Evolutionary conservation across 495 filamentous ascomycete species (phyloP).

Genomic region (Parathielavia appendiculata): DNA sequence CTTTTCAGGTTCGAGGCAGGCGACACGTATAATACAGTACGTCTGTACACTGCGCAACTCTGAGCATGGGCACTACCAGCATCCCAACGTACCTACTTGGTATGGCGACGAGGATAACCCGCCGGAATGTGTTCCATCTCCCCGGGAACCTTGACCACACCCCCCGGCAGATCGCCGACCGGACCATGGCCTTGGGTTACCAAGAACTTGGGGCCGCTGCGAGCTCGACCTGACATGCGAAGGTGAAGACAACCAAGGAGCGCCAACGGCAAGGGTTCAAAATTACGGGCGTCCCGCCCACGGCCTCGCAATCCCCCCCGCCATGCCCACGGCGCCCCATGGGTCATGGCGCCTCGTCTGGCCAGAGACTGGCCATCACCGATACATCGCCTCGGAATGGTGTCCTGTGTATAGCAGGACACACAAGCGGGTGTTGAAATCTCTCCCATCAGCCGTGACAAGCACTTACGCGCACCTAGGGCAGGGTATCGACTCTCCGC

Average conservation of each 20-base stretch:
- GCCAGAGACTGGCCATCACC: conserved; percentile 19
- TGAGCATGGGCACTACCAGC: too few relatives aligned
- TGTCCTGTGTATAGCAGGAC: conserved; percentile 24
- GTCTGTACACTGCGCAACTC: too few relatives aligned
- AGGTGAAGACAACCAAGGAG: background rate
- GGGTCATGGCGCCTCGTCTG: background rate
- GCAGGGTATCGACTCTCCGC: conserved; percentile 14
- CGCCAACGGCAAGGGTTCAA: background rate
- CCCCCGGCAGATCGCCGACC: too few relatives aligned
- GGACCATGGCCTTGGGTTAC: background rate
- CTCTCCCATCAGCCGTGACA: background rate
- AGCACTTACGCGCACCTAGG: background rate
- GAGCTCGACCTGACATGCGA: background rate
- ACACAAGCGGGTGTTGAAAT: conserved; percentile 19
- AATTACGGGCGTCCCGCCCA: background rate
- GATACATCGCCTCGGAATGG: conserved; percentile 29
- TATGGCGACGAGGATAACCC: too few relatives aligned
- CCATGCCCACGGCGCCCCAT: background rate
- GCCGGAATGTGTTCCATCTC: too few relatives aligned
- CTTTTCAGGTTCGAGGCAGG: too few relatives aligned
- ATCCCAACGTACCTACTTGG: too few relatives aligned
- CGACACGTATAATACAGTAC: too few relatives aligned
- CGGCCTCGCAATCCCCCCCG: background rate
- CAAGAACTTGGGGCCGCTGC: too few relatives aligned
- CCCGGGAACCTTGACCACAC: too few relatives aligned